Evolutionary conservation across 495 filamentous ascomycete genomes (phyloP).

Genomic region (Thozetella sp.): DNA sequence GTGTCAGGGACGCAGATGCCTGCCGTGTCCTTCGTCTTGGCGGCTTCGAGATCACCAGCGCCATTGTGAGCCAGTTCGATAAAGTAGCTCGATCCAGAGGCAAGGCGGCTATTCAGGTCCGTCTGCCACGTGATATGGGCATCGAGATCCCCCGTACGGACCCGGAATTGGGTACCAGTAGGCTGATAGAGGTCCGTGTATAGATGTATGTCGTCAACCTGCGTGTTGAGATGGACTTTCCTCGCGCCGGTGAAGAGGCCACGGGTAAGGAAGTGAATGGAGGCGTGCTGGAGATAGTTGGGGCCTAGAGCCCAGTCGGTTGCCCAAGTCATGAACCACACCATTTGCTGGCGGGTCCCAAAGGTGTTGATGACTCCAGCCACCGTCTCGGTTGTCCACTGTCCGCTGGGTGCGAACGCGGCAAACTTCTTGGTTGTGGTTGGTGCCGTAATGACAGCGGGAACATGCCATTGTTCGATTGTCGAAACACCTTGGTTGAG

Average conservation of each 20-base stretch:
- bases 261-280: slow-evolving; percentile 63
- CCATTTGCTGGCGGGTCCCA: slow-evolving; percentile 61
- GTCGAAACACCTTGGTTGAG: slow-evolving; percentile 53
- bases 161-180: slow-evolving; percentile 48
- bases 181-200: slow-evolving; percentile 53
- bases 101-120: slow-evolving; percentile 52
- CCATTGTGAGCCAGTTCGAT: slow-evolving; percentile 64
- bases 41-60: slow-evolving; percentile 59
- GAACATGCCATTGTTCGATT: slow-evolving; percentile 58
- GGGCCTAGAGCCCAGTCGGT: slow-evolving; percentile 57
- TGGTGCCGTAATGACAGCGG: slow-evolving; percentile 54
- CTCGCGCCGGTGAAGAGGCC: slow-evolving; percentile 59
- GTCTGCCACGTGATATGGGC: slow-evolving; percentile 50
- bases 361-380: slow-evolving; percentile 66
- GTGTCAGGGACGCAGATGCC: slow-evolving; percentile 14
- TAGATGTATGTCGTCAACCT: slow-evolving; percentile 68
- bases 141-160: slow-evolving; percentile 50
- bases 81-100: slow-evolving; percentile 55
- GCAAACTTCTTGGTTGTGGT: slow-evolving; percentile 56
- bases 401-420: slow-evolving; percentile 40
- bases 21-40: slow-evolving; percentile 19
- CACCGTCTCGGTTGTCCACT: slow-evolving; percentile 27
- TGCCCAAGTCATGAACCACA: slow-evolving; percentile 58
- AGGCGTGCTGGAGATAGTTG: slow-evolving; percentile 63
- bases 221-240: slow-evolving; percentile 58